Evolutionary conservation across 2,329 filamentous ascomycete genomes (phyloP), one percentile per base, ranked within the genome.

Genomic region (Ramularia endophylla): DNA sequence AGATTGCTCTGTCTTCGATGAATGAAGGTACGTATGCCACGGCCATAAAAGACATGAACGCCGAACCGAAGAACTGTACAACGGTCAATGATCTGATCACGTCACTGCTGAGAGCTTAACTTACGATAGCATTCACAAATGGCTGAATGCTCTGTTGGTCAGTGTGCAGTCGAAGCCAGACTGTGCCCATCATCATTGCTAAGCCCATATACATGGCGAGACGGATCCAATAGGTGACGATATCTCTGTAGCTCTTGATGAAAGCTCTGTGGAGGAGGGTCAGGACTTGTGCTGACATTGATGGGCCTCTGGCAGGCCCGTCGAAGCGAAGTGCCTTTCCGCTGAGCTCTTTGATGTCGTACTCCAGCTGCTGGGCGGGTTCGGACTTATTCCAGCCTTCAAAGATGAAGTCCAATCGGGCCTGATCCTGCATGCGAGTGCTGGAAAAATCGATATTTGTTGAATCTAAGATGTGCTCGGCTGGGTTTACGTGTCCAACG

Each of bases 11-110:
- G 60, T 94, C 86, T 58, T 94, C 87, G 30, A 94, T 75, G 62
- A 83, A 92, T 0, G 85, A 77, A 0, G 87, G 87, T 3, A 92
- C 84, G 61, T 94, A 94, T 0, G 87, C 87, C 1, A 94, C 70
- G 9, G 69, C 69, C 70, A 73, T 73, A 64, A 73, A 73, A 22
- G 65, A 68, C 69, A 73, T 71, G 62, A 73, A 73, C 8, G 70
- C 70, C 27, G 67, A 68, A 43, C 70, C 69, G 55, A 72, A 73
- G 64, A 73, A 72, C 48, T 57, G 32, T 13, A 15, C 11, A 8
- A 9, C 12, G n/a, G 40, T 50, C 27, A 51, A 41, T 17, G 15
- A 27, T 28, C n/a, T 8, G 3, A 13, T 33, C 9, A 8, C 16
- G 19, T 18, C 11, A 8, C 17, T 27, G 17, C 11, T 20, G 27